phyloP scores from a whole-genome alignment of 345 rosid species.

The Dovyalis caffra region DNA sequence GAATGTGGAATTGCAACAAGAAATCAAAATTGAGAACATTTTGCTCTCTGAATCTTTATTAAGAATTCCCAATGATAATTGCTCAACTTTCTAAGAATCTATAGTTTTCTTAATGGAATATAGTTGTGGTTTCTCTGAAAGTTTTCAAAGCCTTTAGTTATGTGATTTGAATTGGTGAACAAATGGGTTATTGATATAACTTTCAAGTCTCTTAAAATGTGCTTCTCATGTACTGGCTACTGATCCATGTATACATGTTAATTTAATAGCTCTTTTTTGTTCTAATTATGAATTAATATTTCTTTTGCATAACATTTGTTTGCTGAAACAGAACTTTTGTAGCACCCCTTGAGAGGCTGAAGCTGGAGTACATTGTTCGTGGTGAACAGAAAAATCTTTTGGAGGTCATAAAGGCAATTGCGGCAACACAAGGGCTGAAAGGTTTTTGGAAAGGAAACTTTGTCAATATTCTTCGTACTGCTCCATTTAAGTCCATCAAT shows the following conservation, averaged over 20 bases:
- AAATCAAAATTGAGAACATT: too few species aligned
- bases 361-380: conserved; percentile 80
- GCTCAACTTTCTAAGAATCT: too few species aligned
- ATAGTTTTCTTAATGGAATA: too few species aligned
- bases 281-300: background rate
- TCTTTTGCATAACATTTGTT: background rate
- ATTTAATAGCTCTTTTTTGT: conserved; percentile 1
- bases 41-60: too few species aligned
- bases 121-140: too few species aligned
- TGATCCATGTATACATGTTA: background rate
- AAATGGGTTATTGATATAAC: too few species aligned
- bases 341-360: conserved; percentile 91
- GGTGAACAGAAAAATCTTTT: conserved; percentile 68
- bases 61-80: too few species aligned
- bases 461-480: conserved; percentile 85
- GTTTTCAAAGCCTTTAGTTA: too few species aligned
- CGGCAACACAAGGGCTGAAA: conserved; percentile 59
- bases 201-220: too few species aligned
- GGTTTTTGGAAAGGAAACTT: conserved; percentile 98
- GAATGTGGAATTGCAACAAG: too few species aligned
- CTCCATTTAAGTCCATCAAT: conserved; percentile 93
- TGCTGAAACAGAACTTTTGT: conserved; percentile 62
- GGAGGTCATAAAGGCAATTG: conserved; percentile 60
- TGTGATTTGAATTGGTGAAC: too few species aligned
- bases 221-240: background rate